Percentiles rank a stretch among this genome's conserved stretches.
These are phyloP conservation scores for Trichoderma lentiforme DNA, from an alignment of 2,329 filamentous ascomycete species.

Conservation along the genomic window DNA sequence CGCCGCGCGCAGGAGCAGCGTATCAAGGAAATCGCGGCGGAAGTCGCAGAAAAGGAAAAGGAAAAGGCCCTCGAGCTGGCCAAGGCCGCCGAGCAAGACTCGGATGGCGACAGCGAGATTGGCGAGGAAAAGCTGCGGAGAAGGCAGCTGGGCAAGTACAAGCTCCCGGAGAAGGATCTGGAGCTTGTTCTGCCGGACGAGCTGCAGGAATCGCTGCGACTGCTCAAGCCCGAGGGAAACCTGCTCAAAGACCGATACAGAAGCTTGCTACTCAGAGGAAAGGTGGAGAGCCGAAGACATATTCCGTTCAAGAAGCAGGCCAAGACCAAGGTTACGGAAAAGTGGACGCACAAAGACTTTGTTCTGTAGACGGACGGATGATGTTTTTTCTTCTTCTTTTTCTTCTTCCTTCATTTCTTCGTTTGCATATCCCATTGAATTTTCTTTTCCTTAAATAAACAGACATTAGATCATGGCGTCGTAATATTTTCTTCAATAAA, in stretches of 20 bases:
- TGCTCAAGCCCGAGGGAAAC: constrained; percentile 94
- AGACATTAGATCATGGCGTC: neutral
- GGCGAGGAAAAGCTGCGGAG: constrained; percentile 65
- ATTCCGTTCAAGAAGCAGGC: constrained; percentile 79
- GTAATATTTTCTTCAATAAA: neutral
- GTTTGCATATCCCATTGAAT: neutral
- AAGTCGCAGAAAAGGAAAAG: constrained; percentile 57
- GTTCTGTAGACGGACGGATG: constrained; percentile 24
- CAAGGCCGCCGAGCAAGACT: constrained; percentile 32
- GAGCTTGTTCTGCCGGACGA: constrained; percentile 81
- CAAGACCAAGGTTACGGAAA: constrained; percentile 81
- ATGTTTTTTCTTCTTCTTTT: neutral
- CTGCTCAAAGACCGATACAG: constrained; percentile 88
- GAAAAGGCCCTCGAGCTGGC: constrained; percentile 42
- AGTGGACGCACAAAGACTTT: constrained; percentile 98
- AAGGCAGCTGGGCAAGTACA: constrained; percentile 69
- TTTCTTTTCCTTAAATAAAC: neutral
- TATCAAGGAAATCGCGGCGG: constrained; percentile 67
- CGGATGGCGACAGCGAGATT: constrained; percentile 53
- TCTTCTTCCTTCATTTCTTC: neutral
- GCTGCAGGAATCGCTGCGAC: constrained; percentile 73
- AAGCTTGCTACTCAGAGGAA: constrained; percentile 82
- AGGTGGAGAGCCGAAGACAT: constrained; percentile 77
- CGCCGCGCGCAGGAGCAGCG: constrained; percentile 68
- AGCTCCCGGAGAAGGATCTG: constrained; percentile 73